Conservation (phyloP, 768 basidiomycete genomes). For the Suillus brevipes region DNA sequence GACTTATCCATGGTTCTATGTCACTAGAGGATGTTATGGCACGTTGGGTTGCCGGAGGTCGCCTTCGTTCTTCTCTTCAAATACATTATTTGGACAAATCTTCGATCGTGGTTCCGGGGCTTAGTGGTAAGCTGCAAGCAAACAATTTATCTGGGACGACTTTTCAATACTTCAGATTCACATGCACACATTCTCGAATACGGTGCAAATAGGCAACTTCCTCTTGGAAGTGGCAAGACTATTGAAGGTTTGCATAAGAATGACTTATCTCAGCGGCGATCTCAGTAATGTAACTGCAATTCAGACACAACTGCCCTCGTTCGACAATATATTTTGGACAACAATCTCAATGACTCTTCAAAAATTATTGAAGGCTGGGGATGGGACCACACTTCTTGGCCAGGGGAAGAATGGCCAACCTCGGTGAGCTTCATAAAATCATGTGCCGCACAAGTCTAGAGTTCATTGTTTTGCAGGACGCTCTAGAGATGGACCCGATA, state of each 20-base stretch:
- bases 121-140: slow-evolving; percentile 55
- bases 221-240: slow-evolving; percentile 61
- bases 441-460: neutral
- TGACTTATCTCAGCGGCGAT: neutral
- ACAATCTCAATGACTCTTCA: slow-evolving; percentile 52
- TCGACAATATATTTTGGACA: slow-evolving; percentile 56
- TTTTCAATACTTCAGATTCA: slow-evolving; percentile 51
- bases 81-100: slow-evolving; percentile 54
- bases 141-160: neutral
- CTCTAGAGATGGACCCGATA: slow-evolving; percentile 69
- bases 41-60: slow-evolving; percentile 37
- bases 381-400: slow-evolving; percentile 90
- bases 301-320: slow-evolving; percentile 66
- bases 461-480: slow-evolving; percentile 44
- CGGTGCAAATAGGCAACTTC: slow-evolving; percentile 63
- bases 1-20: slow-evolving; percentile 7
- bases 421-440: slow-evolving; percentile 47
- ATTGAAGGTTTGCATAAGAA: slow-evolving; percentile 47
- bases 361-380: slow-evolving; percentile 78
- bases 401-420: slow-evolving; percentile 59
- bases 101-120: slow-evolving; percentile 68
- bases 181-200: slow-evolving; percentile 81
- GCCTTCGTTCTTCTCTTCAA: slow-evolving; percentile 28
- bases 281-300: neutral
- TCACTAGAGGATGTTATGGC: slow-evolving; percentile 42